Evolutionary conservation across 2,329 filamentous ascomycete genomes (phyloP), one percentile per base, ranked within the genome.

Genomic region (Pleomassaria siparia): DNA sequence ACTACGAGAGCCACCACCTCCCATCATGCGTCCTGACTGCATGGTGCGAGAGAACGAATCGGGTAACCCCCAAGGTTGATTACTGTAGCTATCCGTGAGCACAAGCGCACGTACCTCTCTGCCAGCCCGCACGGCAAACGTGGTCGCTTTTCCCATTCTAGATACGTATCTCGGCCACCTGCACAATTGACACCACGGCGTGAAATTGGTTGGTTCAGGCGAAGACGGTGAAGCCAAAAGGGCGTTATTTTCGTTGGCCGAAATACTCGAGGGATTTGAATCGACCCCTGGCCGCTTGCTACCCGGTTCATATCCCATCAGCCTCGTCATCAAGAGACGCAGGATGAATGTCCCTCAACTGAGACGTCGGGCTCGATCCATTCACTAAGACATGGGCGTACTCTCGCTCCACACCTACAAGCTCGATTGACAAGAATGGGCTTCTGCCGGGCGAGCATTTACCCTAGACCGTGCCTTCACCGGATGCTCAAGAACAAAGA

Each of bases 41-140:
- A 58, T 56, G 53, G 54, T 45, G 36, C 52, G 47, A 40, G 48
- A 51, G 42, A 55, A 46, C 59, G 58, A 64, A 62, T 63, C 55
- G 50, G n/a, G 53, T 55, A 58, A n/a, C 20, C 24, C 24, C 35
- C 18, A 37, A 37, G 26, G 46, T 29, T 61, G 52, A 59, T 59
- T 57, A 55, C 46, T 71, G 66, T 61, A 64, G 50, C 54, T 40
- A 54, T 25, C 67, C 66, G 64, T 43, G 47, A 58, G 35, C 46
- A 67, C 63, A 63, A 57, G 48, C 55, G 63, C 63, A 66, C 63
- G 60, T 57, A 50, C 63, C 49, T 50, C 37, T 51, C 48, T 56
- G 43, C 54, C 54, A 48, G 37, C 47, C 56, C 44, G 49, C 44
- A 36, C 49, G 53, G 58, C 64, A 69, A 70, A 70, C 66, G 64